A percentile compares a stretch with the other conserved stretches of the same genome.
These are phyloP conservation scores for Chlorella sp. DNA, from an alignment of 139 green algal genomes.

Conservation along the genomic window DNA sequence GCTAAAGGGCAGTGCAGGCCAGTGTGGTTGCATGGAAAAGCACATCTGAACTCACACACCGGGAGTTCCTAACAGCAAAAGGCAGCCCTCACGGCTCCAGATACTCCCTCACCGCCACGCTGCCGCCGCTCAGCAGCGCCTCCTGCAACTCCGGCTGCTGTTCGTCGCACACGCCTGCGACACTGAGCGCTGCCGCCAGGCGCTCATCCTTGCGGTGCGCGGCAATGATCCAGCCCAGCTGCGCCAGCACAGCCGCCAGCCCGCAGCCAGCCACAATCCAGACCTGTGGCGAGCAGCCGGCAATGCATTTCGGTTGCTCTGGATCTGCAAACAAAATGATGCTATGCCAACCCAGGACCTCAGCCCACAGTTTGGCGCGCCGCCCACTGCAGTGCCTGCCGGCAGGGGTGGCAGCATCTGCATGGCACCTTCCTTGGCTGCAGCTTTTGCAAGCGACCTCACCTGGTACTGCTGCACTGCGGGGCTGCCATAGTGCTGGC, in stretches of 20 bases:
- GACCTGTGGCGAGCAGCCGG: neutral
- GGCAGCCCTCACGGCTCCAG: constrained; percentile 1
- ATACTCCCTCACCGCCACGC: neutral
- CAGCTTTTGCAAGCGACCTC: neutral
- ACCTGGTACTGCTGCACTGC: neutral
- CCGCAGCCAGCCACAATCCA: constrained; percentile 3
- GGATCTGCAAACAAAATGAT: no score
- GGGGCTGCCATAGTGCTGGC: neutral
- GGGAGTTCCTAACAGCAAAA: no score
- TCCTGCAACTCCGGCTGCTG: neutral
- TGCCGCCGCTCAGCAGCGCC: constrained; percentile 11
- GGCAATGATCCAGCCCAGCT: constrained; percentile 4
- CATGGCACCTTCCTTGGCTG: no score
- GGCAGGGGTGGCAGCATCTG: no score
- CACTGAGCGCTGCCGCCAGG: neutral
- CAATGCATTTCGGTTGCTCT: no score
- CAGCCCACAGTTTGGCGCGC: no score
- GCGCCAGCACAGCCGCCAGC: neutral
- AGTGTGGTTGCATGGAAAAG: no score
- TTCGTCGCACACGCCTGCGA: neutral
- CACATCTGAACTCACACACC: no score
- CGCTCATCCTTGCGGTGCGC: neutral
- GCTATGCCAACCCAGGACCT: no score
- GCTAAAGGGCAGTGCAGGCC: no score
- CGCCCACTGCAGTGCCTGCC: no score